Percentiles rank a stretch among this genome's conserved stretches.
phyloP scores from a whole-genome alignment of 83 land plant species.

The Picea abies region DNA sequence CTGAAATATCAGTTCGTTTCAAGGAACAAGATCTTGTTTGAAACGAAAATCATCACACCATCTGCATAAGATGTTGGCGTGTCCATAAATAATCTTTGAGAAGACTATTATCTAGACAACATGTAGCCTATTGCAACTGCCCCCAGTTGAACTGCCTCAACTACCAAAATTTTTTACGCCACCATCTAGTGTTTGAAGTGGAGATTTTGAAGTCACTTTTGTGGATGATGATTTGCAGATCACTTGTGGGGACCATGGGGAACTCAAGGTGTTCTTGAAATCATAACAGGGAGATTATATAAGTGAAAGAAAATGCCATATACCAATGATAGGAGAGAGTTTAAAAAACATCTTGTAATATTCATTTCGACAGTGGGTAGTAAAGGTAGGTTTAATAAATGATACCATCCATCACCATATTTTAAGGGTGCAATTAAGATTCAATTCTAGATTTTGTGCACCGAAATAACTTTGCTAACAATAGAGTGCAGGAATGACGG shows the following conservation, averaged over 20 bases:
- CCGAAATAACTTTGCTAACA: too few relatives aligned
- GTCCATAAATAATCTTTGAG: constrained; percentile 77
- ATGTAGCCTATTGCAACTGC: constrained; percentile 78
- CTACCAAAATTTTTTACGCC: constrained; percentile 83
- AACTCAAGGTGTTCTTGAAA: constrained; percentile 88
- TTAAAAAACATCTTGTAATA: not conserved
- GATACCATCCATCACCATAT: too few relatives aligned
- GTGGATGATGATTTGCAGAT: constrained; percentile 77
- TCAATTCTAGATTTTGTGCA: too few relatives aligned
- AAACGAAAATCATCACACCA: too few relatives aligned
- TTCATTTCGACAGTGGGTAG: not conserved
- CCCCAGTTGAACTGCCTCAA: constrained; percentile 77
- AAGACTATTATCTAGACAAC: constrained; percentile 75
- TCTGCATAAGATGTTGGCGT: too few relatives aligned
- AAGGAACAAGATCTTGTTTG: too few relatives aligned
- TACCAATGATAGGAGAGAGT: not conserved
- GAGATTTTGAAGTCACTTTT: constrained; percentile 83
- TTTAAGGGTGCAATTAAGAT: too few relatives aligned
- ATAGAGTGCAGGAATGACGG: too few relatives aligned
- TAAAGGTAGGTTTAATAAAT: too few relatives aligned
- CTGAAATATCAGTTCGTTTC: too few relatives aligned
- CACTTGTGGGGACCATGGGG: constrained; percentile 92
- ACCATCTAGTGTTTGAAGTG: constrained; percentile 57
- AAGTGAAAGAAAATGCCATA: not conserved
- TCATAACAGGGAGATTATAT: constrained; percentile 25